These are phyloP conservation scores for Hyaloperonospora brassicae DNA, from an alignment of 352 stramenopile genomes.

Conservation along the genomic window DNA sequence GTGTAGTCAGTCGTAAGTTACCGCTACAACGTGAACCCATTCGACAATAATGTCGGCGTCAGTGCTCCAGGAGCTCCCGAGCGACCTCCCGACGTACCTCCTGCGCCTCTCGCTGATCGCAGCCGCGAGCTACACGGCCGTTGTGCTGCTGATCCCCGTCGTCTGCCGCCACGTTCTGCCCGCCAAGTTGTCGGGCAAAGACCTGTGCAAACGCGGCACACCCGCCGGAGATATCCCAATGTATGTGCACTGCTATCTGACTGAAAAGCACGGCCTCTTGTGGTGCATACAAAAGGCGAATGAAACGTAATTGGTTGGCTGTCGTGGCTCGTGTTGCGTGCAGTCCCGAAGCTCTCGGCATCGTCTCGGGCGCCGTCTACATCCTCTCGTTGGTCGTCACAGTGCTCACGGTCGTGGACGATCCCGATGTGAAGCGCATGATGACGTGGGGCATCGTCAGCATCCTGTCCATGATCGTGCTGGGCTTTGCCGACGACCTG, in stretches of 20 bases:
- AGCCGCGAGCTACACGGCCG: slow-evolving; percentile 49
- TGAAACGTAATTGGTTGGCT: too few species aligned
- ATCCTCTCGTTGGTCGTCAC: slow-evolving; percentile 64
- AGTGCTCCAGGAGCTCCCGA: slow-evolving; percentile 16
- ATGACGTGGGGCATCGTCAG: slow-evolving; percentile 77
- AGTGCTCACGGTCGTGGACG: slow-evolving; percentile 56
- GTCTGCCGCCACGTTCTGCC: slow-evolving; percentile 49
- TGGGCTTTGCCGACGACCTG: slow-evolving; percentile 94
- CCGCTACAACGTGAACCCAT: slow-evolving; percentile 2
- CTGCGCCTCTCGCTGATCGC: slow-evolving; percentile 44
- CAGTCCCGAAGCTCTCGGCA: slow-evolving; percentile 82
- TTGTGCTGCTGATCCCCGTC: slow-evolving; percentile 54
- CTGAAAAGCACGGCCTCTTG: too few species aligned
- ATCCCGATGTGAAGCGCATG: slow-evolving; percentile 61
- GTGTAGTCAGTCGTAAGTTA: slow-evolving; percentile 2
- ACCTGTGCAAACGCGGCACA: slow-evolving; percentile 90
- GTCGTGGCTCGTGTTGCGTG: neutral
- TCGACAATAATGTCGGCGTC: slow-evolving; percentile 5
- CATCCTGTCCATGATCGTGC: slow-evolving; percentile 88
- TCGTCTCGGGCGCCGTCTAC: slow-evolving; percentile 84
- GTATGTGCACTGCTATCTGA: slow-evolving; percentile 26
- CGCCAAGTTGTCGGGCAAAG: slow-evolving; percentile 84
- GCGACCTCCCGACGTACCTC: slow-evolving; percentile 36
- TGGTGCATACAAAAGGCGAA: too few species aligned
- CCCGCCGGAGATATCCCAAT: slow-evolving; percentile 81